Evolutionary conservation across 495 filamentous ascomycete genomes (phyloP).

Genomic region (Annulohypoxylon bovei): DNA sequence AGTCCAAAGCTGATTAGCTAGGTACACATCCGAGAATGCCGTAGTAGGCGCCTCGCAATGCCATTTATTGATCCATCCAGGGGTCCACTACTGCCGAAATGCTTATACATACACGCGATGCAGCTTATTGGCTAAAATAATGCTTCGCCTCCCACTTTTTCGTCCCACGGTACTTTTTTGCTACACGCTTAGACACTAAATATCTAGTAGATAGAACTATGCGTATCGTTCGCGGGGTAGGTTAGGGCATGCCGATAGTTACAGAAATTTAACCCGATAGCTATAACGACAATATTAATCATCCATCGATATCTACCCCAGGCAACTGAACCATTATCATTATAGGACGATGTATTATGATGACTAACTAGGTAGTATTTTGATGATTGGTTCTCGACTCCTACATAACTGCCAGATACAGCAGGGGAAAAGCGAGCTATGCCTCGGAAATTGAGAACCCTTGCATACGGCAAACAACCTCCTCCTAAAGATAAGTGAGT

Average conservation of each 20-base stretch:
- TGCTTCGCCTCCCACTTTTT: constrained; percentile 1
- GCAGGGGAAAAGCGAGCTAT: not conserved
- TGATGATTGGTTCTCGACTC: not conserved
- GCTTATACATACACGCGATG: not conserved
- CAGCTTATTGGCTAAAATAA: not conserved
- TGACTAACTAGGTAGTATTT: no score
- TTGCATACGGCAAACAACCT: not conserved
- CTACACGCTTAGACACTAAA: not conserved
- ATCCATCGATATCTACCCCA: not conserved
- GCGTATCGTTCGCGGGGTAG: constrained; percentile 1
- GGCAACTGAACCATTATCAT: not conserved
- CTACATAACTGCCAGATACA: not conserved
- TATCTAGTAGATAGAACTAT: not conserved
- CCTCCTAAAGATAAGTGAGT: not conserved
- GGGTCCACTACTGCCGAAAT: constrained; percentile 10
- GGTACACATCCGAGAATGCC: not conserved
- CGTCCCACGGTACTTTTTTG: not conserved
- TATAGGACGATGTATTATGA: no score
- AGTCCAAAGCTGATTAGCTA: not conserved
- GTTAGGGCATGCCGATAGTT: not conserved
- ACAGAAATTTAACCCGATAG: not conserved
- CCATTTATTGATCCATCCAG: constrained; percentile 1
- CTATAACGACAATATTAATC: not conserved
- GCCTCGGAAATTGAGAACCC: not conserved
- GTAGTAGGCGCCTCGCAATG: not conserved